Percentiles rank a stretch among this genome's conserved stretches.
Conservation (phyloP, 495 filamentous ascomycete species). For the Elaphomyces granulatus region DNA sequence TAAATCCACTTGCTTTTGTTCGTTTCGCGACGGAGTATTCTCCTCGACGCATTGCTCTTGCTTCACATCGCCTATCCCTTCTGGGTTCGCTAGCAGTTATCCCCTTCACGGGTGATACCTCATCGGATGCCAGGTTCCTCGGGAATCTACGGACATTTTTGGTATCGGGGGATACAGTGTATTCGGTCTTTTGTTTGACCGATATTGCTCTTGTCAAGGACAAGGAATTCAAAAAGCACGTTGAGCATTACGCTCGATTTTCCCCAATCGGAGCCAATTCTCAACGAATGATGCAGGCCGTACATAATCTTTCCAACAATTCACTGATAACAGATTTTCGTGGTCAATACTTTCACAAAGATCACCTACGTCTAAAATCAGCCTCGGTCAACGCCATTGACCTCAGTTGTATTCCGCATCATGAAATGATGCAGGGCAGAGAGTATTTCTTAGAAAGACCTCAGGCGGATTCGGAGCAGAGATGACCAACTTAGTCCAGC, state of each 20-base stretch:
- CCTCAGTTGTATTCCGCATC: background rate
- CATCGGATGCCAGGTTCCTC: no score
- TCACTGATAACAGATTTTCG: background rate
- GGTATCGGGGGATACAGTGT: conserved; percentile 43
- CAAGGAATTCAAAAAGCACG: conserved; percentile 69
- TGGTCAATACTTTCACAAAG: background rate
- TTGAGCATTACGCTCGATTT: conserved; percentile 62
- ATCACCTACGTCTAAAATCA: background rate
- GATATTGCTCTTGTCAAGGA: conserved; percentile 71
- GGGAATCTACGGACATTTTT: no score
- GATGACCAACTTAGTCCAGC: no score
- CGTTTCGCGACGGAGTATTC: conserved; percentile 10
- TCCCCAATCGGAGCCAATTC: background rate
- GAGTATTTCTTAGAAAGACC: background rate
- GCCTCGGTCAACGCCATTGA: background rate
- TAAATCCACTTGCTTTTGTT: conserved; percentile 12
- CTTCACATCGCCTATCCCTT: conserved; percentile 15
- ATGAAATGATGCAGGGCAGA: background rate
- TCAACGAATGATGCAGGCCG: background rate
- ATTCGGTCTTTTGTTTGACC: conserved; percentile 12
- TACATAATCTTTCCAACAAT: background rate
- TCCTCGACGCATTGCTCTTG: conserved; percentile 15
- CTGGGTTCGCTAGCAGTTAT: conserved; percentile 13
- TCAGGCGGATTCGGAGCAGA: conserved; percentile 22
- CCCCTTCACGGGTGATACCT: no score